Conservation (phyloP, 202 grass and related monocot species). For the Zoysia matrella region DNA sequence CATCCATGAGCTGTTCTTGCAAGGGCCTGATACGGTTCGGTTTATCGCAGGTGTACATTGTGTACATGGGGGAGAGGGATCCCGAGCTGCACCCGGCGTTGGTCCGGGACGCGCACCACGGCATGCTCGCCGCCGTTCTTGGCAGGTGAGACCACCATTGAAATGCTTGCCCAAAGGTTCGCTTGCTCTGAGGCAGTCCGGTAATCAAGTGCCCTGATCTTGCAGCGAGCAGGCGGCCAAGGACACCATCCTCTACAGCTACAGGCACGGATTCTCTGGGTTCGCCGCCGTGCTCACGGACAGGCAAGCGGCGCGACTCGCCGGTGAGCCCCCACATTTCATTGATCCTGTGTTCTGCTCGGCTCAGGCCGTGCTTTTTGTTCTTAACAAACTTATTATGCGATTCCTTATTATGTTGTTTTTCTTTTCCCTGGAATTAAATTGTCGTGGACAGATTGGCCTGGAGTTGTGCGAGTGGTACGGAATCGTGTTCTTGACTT, state of each 20-base stretch:
- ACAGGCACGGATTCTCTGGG: slow-evolving; percentile 91
- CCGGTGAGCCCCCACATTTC: slow-evolving; percentile 53
- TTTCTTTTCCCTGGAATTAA: background rate
- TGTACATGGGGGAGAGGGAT: slow-evolving; percentile 85
- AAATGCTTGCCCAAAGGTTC: background rate
- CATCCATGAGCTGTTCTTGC: slow-evolving; percentile 11
- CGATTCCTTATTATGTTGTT: background rate
- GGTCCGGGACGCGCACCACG: slow-evolving; percentile 73
- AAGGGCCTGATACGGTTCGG: background rate
- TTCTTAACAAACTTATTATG: background rate
- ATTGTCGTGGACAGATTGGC: slow-evolving; percentile 57
- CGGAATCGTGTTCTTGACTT: slow-evolving; percentile 80
- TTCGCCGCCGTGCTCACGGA: slow-evolving; percentile 82
- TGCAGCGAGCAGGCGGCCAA: slow-evolving; percentile 64
- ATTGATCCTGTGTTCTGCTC: slow-evolving; percentile 8
- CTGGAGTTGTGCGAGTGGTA: slow-evolving; percentile 79
- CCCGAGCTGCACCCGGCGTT: slow-evolving; percentile 48
- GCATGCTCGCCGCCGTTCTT: slow-evolving; percentile 74
- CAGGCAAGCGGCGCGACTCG: slow-evolving; percentile 59
- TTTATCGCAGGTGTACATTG: slow-evolving; percentile 81
- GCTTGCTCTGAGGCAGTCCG: background rate
- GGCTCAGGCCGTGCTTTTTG: background rate
- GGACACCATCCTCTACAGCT: slow-evolving; percentile 91
- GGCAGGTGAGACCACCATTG: slow-evolving; percentile 56
- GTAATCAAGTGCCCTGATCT: background rate